Percentiles rank a stretch among this genome's conserved stretches.
phyloP scores from a whole-genome alignment of 1,284 basidiomycete genomes.

The Anthracocystis walkeri region DNA sequence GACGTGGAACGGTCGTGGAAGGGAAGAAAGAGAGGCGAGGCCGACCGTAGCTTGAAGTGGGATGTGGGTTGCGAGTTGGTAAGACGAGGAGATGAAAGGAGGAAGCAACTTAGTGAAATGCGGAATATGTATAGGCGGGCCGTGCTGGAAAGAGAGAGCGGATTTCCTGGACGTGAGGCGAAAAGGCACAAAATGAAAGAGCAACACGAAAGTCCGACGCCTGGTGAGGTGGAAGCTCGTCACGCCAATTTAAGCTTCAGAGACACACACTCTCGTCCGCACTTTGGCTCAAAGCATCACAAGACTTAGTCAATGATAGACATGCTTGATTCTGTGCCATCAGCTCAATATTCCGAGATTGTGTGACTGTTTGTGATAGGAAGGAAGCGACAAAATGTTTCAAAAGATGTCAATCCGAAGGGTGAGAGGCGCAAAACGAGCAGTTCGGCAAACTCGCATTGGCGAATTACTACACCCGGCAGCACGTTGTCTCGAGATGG shows the following conservation, averaged over 20 bases:
- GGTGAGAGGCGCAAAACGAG: neutral
- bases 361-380: neutral
- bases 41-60: neutral
- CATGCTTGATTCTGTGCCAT: too few species aligned
- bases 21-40: slow-evolving; percentile 7
- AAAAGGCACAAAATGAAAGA: neutral
- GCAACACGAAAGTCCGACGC: slow-evolving; percentile 24
- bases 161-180: slow-evolving; percentile 2
- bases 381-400: neutral
- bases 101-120: neutral
- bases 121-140: slow-evolving; percentile 25
- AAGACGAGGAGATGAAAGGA: neutral
- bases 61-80: neutral
- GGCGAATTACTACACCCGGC: neutral
- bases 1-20: slow-evolving; percentile 10
- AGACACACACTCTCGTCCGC: neutral
- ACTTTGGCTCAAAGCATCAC: neutral
- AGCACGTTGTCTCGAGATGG: slow-evolving; percentile 10
- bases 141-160: slow-evolving; percentile 16
- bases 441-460: neutral
- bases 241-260: neutral
- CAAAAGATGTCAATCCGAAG: too few species aligned
- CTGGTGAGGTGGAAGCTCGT: slow-evolving; percentile 43
- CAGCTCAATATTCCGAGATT: neutral
- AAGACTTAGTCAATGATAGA: too few species aligned